A percentile compares a stretch with the other conserved stretches of the same genome.
Evolutionary conservation across 306 rosid species (phyloP).

Genomic region (Cyamopsis tetragonoloba): DNA sequence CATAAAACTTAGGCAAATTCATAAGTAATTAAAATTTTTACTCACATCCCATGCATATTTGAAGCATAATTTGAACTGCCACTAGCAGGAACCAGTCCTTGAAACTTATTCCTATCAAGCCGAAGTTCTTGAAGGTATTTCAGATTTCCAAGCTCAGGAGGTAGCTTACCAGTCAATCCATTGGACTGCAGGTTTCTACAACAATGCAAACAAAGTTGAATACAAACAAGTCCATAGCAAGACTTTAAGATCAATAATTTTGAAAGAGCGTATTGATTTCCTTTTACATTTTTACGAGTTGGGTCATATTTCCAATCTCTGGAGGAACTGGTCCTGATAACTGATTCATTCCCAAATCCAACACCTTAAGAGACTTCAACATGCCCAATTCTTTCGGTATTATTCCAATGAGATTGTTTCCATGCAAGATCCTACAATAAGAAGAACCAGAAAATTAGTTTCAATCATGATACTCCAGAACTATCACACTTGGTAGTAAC

Average conservation of each 20-base stretch:
- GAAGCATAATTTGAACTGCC: slow-evolving; percentile 36
- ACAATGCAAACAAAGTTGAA: slow-evolving; percentile 20
- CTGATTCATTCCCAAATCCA: slow-evolving; percentile 85
- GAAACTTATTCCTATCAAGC: slow-evolving; percentile 85
- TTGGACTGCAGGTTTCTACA: slow-evolving; percentile 83
- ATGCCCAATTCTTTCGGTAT: slow-evolving; percentile 78
- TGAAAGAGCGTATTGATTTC: slow-evolving; percentile 8
- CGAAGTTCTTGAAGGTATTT: slow-evolving; percentile 66
- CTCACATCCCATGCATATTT: slow-evolving; percentile 57
- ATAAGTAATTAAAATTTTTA: not conserved
- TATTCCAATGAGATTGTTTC: slow-evolving; percentile 75
- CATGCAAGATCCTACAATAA: slow-evolving; percentile 67
- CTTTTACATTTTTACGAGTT: slow-evolving; percentile 64
- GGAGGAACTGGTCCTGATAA: slow-evolving; percentile 85
- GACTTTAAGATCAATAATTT: not conserved
- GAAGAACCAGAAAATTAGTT: slow-evolving; percentile 18
- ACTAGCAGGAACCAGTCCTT: slow-evolving; percentile 64
- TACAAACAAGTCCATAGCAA: not conserved
- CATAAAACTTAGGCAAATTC: not conserved
- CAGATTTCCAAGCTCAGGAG: slow-evolving; percentile 72
- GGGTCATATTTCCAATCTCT: slow-evolving; percentile 65
- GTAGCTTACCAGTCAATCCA: slow-evolving; percentile 75
- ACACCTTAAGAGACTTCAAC: slow-evolving; percentile 62
- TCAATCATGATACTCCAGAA: slow-evolving; percentile 15
- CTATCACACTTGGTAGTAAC: not conserved